Conservation (phyloP, 2,329 filamentous ascomycete genomes). For the Chaetomiaceae sp. region DNA sequence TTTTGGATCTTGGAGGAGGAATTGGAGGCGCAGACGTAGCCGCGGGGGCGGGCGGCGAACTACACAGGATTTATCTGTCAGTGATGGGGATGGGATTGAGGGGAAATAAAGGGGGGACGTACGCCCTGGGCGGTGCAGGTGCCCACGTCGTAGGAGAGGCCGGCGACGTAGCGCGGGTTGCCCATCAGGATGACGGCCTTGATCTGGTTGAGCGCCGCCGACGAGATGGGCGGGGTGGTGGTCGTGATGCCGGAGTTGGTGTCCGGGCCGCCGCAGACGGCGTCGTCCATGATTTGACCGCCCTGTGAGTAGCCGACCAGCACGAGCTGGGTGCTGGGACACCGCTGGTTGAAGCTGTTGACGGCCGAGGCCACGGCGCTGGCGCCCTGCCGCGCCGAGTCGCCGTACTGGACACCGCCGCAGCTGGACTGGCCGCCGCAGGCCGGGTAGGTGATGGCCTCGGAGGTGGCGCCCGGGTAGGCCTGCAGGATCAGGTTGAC, state of each 20-base stretch:
- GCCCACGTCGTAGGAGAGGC: slow-evolving; percentile 57
- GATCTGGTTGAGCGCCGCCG: slow-evolving; percentile 48
- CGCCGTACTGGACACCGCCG: slow-evolving; percentile 51
- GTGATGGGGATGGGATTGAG: neutral
- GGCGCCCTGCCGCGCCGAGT: slow-evolving; percentile 52
- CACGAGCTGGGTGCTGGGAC: slow-evolving; percentile 54
- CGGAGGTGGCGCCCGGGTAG: slow-evolving; percentile 43
- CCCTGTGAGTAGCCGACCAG: slow-evolving; percentile 62
- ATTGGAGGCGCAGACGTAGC: slow-evolving; percentile 45
- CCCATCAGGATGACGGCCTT: slow-evolving; percentile 62
- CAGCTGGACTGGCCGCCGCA: slow-evolving; percentile 54
- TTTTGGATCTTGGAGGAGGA: slow-evolving; percentile 52
- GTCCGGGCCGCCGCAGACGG: slow-evolving; percentile 54
- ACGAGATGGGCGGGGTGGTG: slow-evolving; percentile 41
- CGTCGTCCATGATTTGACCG: slow-evolving; percentile 60
- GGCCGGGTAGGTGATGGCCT: slow-evolving; percentile 50
- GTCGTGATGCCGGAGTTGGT: slow-evolving; percentile 41
- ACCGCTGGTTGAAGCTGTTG: slow-evolving; percentile 50
- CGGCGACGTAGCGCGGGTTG: slow-evolving; percentile 51
- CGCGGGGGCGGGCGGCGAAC: slow-evolving; percentile 53
- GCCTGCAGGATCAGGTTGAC: slow-evolving; percentile 42
- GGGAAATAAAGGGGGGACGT: slow-evolving; percentile 32
- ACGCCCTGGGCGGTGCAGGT: slow-evolving; percentile 56
- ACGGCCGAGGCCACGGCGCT: slow-evolving; percentile 53
- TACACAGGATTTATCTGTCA: slow-evolving; percentile 24